A percentile compares a stretch with the other conserved stretches of the same genome.
Conservation (phyloP, 2,329 filamentous ascomycete genomes). For the Elsinoe arachidis region DNA sequence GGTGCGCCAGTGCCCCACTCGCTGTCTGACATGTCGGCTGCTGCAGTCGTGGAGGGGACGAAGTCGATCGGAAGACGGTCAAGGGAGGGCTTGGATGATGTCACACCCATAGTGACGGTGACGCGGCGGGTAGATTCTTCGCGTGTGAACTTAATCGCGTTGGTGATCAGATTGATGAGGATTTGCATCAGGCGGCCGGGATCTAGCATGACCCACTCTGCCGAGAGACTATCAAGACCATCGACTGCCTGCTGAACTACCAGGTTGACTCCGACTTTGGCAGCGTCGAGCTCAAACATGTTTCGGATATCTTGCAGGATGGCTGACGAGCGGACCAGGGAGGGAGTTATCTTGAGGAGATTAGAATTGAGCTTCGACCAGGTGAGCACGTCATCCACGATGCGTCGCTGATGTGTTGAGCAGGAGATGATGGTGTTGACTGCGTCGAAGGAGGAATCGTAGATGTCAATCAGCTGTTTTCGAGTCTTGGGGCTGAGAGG, state of each 20-base stretch:
- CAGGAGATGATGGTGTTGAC: slow-evolving; percentile 39
- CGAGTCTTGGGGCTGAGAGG: slow-evolving; percentile 14
- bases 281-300: slow-evolving; percentile 28
- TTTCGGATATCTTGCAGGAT: slow-evolving; percentile 24
- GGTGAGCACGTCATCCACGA: slow-evolving; percentile 41
- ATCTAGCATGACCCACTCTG: slow-evolving; percentile 24
- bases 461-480: slow-evolving; percentile 21
- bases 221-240: slow-evolving; percentile 3
- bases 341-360: slow-evolving; percentile 28
- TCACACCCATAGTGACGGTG: slow-evolving; percentile 10
- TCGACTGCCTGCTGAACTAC: slow-evolving; percentile 10
- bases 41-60: slow-evolving; percentile 17
- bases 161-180: slow-evolving; percentile 25
- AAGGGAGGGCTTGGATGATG: slow-evolving; percentile 18
- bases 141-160: slow-evolving; percentile 22
- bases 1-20: slow-evolving; percentile 22
- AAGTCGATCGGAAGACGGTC: slow-evolving; percentile 18
- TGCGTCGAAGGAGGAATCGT: slow-evolving; percentile 27
- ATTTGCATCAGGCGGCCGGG: slow-evolving; percentile 25
- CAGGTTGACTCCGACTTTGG: slow-evolving; percentile 22
- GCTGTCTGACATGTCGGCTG: slow-evolving; percentile 11
- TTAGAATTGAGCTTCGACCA: slow-evolving; percentile 39
- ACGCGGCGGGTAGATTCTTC: slow-evolving; percentile 10
- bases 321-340: slow-evolving; percentile 16
- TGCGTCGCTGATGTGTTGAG: slow-evolving; percentile 38